Evolutionary conservation across 805 yeast genomes (phyloP).

Genomic region (Limtongozyma cylindracea): DNA sequence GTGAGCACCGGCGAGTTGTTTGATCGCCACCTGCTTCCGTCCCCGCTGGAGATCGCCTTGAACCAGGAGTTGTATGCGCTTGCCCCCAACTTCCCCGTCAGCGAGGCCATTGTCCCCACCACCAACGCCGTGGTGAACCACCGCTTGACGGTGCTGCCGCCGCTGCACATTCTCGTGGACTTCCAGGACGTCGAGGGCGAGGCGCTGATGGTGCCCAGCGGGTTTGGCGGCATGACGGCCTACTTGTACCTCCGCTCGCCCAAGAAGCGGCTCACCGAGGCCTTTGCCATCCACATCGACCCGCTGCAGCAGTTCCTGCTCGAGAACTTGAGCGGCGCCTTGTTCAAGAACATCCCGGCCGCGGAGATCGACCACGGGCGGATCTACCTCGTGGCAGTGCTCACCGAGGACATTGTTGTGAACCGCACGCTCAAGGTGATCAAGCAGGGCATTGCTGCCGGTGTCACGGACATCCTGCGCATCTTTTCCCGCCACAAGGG

Average conservation of each 20-base stretch:
- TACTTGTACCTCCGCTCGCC: conserved; percentile 45
- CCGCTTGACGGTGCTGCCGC: conserved; percentile 12
- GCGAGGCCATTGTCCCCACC: no score
- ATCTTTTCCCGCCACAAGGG: conserved; percentile 44
- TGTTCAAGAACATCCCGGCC: conserved; percentile 54
- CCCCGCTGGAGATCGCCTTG: conserved; percentile 21
- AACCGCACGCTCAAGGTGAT: conserved; percentile 14
- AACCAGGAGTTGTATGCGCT: conserved; percentile 50
- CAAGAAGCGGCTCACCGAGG: conserved; percentile 45
- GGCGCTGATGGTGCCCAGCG: conserved; percentile 32
- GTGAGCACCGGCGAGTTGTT: conserved; percentile 11
- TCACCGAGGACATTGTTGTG: conserved; percentile 32
- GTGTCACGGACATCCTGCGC: conserved; percentile 67
- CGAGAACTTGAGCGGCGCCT: conserved; percentile 52
- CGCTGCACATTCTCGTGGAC: conserved; percentile 52
- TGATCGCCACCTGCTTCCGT: conserved; percentile 24
- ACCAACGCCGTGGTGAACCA: conserved; percentile 9
- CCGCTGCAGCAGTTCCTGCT: conserved; percentile 26
- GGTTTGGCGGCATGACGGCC: conserved; percentile 47
- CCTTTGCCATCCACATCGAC: conserved; percentile 42
- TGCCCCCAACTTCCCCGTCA: conserved; percentile 44
- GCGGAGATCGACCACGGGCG: conserved; percentile 35
- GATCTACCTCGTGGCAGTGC: conserved; percentile 49
- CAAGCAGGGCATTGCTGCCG: conserved; percentile 69
- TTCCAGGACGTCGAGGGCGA: conserved; percentile 43